phyloP scores from a whole-genome alignment of 345 rosid species.

The Anacardium occidentale region DNA sequence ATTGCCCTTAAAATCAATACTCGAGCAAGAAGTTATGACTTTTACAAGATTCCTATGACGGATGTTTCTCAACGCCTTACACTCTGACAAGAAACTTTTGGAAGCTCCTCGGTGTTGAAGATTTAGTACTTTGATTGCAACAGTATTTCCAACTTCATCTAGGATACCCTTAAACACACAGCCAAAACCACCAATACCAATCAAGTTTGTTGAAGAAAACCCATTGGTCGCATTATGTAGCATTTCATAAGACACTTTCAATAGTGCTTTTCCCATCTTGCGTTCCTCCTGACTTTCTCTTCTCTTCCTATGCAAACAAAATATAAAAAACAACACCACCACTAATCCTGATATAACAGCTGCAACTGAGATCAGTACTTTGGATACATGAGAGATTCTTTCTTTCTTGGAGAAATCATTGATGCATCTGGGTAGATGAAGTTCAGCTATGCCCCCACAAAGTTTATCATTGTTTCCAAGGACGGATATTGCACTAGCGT shows the following conservation, averaged over 20 bases:
- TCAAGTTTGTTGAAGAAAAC: conserved; percentile 15
- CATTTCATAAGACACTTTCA: conserved; percentile 18
- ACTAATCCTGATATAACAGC: not conserved
- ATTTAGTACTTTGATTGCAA: conserved; percentile 24
- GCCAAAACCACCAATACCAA: conserved; percentile 23
- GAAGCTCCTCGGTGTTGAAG: conserved; percentile 9
- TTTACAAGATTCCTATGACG: conserved; percentile 23
- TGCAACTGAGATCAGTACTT: not conserved
- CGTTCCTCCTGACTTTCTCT: not conserved
- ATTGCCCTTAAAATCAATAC: conserved; percentile 16
- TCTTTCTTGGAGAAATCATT: not conserved
- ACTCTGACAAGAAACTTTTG: conserved; percentile 27
- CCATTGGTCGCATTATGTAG: conserved; percentile 14
- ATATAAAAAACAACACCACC: not conserved
- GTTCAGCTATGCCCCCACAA: conserved; percentile 15
- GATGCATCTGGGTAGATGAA: conserved; percentile 13
- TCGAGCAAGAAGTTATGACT: conserved; percentile 21
- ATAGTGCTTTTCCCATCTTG: not conserved
- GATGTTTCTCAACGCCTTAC: conserved; percentile 15
- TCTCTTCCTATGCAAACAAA: not conserved
- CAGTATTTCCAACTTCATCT: not conserved
- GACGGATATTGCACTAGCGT: conserved; percentile 5
- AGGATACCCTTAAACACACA: conserved; percentile 19
- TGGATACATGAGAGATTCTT: not conserved
- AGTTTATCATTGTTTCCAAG: conserved; percentile 12